phyloP scores from a whole-genome alignment of 768 basidiomycete genomes.

The Chalciporus sphaerocephalus region DNA sequence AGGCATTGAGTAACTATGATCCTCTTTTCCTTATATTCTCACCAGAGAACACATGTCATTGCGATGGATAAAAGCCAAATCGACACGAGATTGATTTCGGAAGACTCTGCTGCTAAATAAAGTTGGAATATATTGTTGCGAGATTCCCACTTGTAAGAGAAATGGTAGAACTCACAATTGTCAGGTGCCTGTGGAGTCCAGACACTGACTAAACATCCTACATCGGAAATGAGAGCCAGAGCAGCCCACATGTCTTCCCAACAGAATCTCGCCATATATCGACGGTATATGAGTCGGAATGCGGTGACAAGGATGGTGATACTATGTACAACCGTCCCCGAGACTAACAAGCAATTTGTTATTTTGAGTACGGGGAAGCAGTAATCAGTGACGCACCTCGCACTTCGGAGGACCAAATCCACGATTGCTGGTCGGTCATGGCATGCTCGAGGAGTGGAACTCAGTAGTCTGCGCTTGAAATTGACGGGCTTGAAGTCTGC shows the following conservation, averaged over 20 bases:
- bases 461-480: no score
- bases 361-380: not conserved
- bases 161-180: slow-evolving; percentile 10
- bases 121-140: not conserved
- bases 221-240: slow-evolving; percentile 20
- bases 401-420: slow-evolving; percentile 4
- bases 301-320: slow-evolving; percentile 19
- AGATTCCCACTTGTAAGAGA: not conserved
- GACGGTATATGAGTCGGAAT: slow-evolving; percentile 22
- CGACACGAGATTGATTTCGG: not conserved
- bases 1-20: not conserved
- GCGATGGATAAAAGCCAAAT: slow-evolving; percentile 20
- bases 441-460: no score
- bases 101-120: not conserved
- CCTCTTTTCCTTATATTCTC: not conserved
- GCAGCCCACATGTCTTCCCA: slow-evolving; percentile 30
- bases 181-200: slow-evolving; percentile 11
- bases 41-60: slow-evolving; percentile 22
- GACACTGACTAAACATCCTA: slow-evolving; percentile 16
- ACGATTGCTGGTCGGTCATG: no score
- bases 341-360: not conserved
- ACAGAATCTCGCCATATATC: slow-evolving; percentile 14
- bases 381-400: slow-evolving; percentile 6
- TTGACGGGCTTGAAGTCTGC: no score
- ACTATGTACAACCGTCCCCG: slow-evolving; percentile 10